Base-by-base conservation (phyloP, 2,329 filamentous ascomycete genomes). In the Colletotrichum trifolii region DNA sequence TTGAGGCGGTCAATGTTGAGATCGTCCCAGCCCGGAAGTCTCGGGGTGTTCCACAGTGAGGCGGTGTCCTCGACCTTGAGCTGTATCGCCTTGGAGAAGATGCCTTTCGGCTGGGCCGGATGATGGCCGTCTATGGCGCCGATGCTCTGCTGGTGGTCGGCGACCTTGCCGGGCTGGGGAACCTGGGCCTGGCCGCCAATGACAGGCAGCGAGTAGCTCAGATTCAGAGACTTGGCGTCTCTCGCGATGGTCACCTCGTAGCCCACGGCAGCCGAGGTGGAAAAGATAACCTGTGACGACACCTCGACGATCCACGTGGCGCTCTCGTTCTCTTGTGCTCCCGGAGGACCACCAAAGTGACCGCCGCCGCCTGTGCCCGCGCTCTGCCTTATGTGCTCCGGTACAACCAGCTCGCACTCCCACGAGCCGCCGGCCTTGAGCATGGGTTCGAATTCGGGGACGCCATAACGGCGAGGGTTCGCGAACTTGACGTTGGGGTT, bases 401-500 rank as follows among this genome's bases (percentile, higher is more conserved):
- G 95, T 0, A 99, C 89, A 6, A 88, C 83, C 68, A 99, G 85
- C 73, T 89, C 88, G 63, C 93, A 91, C 71, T 89, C 87, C 91
- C 94, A 99, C 49, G 86, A 89, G 7, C 93, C 94, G 36, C 94
- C 96, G 8, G 96, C 94, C 82, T 98, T 98, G 74, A 99, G 86
- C 82, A 97, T 95, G 50, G 96, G 95, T 79, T 99, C 96, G 73
- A 96, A 99, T 72, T 97, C 92, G 13, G 96, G 96, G 1, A 91
- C 85, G 50, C 92, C 93, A 79, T 94, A 89, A 56, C 84, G 83
- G 56, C 89, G 86, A 1, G 90, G 85, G 55, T 90, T 84, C 63
- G 89, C 87, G 71, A 91, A 89, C 75, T 93, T 94, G 69, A 85
- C 82, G 78, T 97, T 94, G 2, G 95, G 93, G 72, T 94, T 86